phyloP scores from a whole-genome alignment of 1,139 yeast species.

The Scheffersomyces lignicola region DNA sequence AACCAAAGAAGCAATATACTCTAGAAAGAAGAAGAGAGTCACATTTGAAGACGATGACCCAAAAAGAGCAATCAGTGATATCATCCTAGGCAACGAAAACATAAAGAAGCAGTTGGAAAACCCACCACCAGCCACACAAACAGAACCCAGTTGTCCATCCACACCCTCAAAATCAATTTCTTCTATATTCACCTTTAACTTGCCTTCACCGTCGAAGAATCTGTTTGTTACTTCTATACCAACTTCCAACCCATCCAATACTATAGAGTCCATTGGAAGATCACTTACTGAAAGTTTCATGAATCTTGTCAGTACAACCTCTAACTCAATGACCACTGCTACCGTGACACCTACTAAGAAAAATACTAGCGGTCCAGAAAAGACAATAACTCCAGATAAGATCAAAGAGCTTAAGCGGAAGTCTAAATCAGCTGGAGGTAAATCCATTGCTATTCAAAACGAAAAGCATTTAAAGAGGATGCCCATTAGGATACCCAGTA shows the following conservation, averaged over 20 bases:
- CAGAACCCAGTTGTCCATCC: too few relatives aligned
- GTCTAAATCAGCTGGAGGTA: conserved; percentile 13
- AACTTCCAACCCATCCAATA: conserved; percentile 1
- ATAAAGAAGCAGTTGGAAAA: conserved; percentile 8
- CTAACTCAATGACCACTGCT: background rate
- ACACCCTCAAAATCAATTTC: background rate
- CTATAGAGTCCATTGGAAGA: conserved; percentile 6
- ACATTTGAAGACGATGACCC: conserved; percentile 7
- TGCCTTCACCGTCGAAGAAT: conserved; percentile 1
- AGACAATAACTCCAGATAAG: conserved; percentile 17
- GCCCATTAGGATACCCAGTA: conserved; percentile 20
- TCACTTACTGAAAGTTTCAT: conserved; percentile 19
- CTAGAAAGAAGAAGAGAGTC: conserved; percentile 6
- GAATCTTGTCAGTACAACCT: conserved; percentile 13
- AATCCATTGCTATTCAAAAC: conserved; percentile 20
- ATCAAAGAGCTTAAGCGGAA: conserved; percentile 19
- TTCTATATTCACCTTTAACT: background rate
- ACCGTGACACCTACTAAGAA: too few relatives aligned
- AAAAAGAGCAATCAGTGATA: conserved; percentile 8
- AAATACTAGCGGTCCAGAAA: too few relatives aligned
- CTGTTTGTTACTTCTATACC: background rate
- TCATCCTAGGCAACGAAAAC: conserved; percentile 11
- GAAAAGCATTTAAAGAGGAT: conserved; percentile 27
- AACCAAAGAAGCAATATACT: conserved; percentile 32
- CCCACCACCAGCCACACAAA: conserved; percentile 4